Percentiles rank a stretch among this genome's conserved stretches.
phyloP scores from a whole-genome alignment of 805 yeast genomes.

The Candida anglica region DNA sequence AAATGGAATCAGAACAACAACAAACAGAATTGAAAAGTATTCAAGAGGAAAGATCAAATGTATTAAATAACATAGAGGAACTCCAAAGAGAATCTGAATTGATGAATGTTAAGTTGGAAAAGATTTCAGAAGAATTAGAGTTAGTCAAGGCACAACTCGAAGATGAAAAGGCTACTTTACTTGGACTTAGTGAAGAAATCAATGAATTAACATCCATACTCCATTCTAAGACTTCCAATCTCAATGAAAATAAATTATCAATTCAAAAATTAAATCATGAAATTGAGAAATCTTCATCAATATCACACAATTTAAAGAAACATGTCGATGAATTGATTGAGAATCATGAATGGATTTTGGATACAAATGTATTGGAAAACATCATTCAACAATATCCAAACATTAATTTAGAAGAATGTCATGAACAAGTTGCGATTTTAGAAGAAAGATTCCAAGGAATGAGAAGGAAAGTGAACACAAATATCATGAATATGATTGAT shows the following conservation, averaged over 20 bases:
- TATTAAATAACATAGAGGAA: constrained; percentile 29
- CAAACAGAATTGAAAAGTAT: constrained; percentile 49
- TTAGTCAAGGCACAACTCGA: constrained; percentile 33
- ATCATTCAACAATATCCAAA: constrained; percentile 61
- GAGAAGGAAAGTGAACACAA: constrained; percentile 77
- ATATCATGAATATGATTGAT: constrained; percentile 88
- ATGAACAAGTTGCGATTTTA: constrained; percentile 52
- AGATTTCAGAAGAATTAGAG: constrained; percentile 15
- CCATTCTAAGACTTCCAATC: constrained; percentile 38
- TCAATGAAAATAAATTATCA: constrained; percentile 47
- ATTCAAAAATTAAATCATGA: constrained; percentile 54
- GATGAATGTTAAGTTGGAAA: constrained; percentile 20
- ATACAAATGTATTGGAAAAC: constrained; percentile 51
- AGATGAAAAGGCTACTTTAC: constrained; percentile 52
- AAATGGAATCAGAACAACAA: constrained; percentile 68
- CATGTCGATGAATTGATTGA: constrained; percentile 44
- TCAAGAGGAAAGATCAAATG: constrained; percentile 37
- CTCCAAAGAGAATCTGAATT: constrained; percentile 13
- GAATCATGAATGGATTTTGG: constrained; percentile 71
- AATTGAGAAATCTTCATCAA: constrained; percentile 43
- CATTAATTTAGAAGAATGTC: constrained; percentile 59
- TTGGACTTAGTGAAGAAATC: constrained; percentile 76
- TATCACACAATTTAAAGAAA: constrained; percentile 29
- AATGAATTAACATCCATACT: constrained; percentile 50
- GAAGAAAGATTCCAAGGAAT: constrained; percentile 59